These are phyloP conservation scores for Candida alai DNA, from an alignment of 805 yeast genomes.

Conservation along the genomic window DNA sequence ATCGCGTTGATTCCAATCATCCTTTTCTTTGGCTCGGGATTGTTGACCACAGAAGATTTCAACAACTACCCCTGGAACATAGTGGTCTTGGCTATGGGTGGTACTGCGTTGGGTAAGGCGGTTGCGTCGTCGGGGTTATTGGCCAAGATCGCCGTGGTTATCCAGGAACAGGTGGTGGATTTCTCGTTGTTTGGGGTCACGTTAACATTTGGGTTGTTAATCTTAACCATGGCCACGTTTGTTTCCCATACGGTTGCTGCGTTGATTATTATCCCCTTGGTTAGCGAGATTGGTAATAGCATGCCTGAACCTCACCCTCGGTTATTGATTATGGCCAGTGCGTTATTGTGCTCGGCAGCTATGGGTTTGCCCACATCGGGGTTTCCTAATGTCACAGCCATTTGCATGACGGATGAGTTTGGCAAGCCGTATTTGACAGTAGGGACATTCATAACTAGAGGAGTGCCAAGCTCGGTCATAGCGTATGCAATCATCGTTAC, in stretches of 20 bases:
- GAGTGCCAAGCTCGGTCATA: constrained; percentile 81
- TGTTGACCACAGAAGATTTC: constrained; percentile 83
- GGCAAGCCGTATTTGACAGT: constrained; percentile 90
- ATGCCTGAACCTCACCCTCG: constrained; percentile 81
- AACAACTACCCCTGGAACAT: constrained; percentile 97
- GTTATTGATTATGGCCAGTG: constrained; percentile 63
- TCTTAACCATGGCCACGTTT: constrained; percentile 85
- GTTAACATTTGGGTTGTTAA: constrained; percentile 75
- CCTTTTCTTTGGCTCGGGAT: constrained; percentile 89
- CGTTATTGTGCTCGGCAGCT: constrained; percentile 81
- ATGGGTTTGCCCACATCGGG: constrained; percentile 99
- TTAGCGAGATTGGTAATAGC: constrained; percentile 80
- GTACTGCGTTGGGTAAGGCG: constrained; percentile 91
- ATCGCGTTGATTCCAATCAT: constrained; percentile 86
- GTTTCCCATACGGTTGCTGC: constrained; percentile 98
- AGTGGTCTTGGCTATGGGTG: constrained; percentile 96
- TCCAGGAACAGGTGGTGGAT: constrained; percentile 62
- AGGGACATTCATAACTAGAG: constrained; percentile 79
- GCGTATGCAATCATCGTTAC: constrained; percentile 71
- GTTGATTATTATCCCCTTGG: constrained; percentile 83
- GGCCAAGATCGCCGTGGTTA: constrained; percentile 66
- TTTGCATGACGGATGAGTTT: constrained; percentile 87
- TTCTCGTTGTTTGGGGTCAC: constrained; percentile 71
- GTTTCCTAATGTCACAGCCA: constrained; percentile 96
- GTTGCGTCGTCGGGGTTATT: constrained; percentile 88